A percentile compares a stretch with the other conserved stretches of the same genome.
These are phyloP conservation scores for Dothideomycetidae sp. DNA, from an alignment of 2,329 filamentous ascomycete species.

Conservation along the genomic window DNA sequence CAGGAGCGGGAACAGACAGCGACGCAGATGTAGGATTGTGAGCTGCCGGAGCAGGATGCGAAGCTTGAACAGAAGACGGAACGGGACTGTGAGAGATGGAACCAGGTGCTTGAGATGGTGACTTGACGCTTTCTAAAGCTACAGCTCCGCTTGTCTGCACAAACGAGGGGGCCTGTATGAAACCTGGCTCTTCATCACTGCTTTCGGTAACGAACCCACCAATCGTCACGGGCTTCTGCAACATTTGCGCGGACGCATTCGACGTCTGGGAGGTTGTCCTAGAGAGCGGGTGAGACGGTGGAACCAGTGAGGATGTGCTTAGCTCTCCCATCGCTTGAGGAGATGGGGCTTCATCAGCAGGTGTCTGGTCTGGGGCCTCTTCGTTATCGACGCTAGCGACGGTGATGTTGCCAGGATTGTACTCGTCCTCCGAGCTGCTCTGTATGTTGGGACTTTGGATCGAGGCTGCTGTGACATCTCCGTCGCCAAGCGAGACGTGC, in stretches of 20 bases:
- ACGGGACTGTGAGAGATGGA: slow-evolving; percentile 10
- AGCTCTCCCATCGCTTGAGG: not conserved
- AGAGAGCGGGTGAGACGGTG: slow-evolving; percentile 34
- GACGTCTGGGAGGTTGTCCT: slow-evolving; percentile 26
- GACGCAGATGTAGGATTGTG: slow-evolving; percentile 10
- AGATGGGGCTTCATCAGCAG: slow-evolving; percentile 1
- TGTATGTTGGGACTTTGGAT: slow-evolving; percentile 32
- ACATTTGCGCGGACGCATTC: slow-evolving; percentile 15
- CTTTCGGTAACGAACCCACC: slow-evolving; percentile 51
- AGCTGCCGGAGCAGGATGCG: slow-evolving; percentile 8
- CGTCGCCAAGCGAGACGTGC: slow-evolving; percentile 34
- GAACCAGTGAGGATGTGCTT: slow-evolving; percentile 8
- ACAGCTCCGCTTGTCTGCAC: slow-evolving; percentile 9
- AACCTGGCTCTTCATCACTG: slow-evolving; percentile 43
- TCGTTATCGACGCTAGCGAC: slow-evolving; percentile 6
- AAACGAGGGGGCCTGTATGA: slow-evolving; percentile 5
- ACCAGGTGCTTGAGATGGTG: slow-evolving; percentile 10
- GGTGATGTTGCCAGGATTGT: slow-evolving; percentile 19
- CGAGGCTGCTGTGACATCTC: slow-evolving; percentile 22
- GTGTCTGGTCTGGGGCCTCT: slow-evolving; percentile 14
- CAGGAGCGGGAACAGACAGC: slow-evolving; percentile 15
- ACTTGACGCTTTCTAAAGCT: slow-evolving; percentile 11
- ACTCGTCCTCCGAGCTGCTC: slow-evolving; percentile 28
- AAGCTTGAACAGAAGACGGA: slow-evolving; percentile 7
- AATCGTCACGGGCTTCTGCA: slow-evolving; percentile 38